phyloP scores from a whole-genome alignment of 306 rosid species.

The Pyrus bretschneideri region DNA sequence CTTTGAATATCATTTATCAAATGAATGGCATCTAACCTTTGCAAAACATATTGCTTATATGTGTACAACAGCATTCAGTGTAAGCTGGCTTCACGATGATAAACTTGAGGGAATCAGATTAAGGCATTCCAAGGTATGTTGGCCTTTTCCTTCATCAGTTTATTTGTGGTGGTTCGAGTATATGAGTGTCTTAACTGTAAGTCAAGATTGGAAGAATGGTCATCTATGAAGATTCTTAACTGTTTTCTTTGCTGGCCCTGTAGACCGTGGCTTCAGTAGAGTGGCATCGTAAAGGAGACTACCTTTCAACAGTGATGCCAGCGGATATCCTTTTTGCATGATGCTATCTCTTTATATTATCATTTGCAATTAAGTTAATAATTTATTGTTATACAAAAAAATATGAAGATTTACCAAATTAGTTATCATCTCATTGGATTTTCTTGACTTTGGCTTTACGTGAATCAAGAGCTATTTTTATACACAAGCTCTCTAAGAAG shows the following conservation, averaged over 20 bases:
- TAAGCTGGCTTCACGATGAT: slow-evolving; percentile 77
- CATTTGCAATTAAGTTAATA: background rate
- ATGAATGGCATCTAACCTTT: slow-evolving; percentile 18
- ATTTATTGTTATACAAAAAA: too few species aligned
- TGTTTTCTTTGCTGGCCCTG: slow-evolving; percentile 23
- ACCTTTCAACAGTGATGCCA: slow-evolving; percentile 84
- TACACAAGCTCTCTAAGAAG: slow-evolving; percentile 79
- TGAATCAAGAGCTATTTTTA: background rate
- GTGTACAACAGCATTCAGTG: slow-evolving; percentile 38
- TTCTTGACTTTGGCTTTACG: too few species aligned
- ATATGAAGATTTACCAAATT: too few species aligned
- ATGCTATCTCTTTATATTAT: background rate
- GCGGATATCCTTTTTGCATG: slow-evolving; percentile 73
- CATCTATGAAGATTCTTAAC: slow-evolving; percentile 5
- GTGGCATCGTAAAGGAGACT: slow-evolving; percentile 97
- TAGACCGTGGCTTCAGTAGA: slow-evolving; percentile 79
- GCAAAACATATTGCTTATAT: background rate
- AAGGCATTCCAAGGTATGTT: slow-evolving; percentile 75
- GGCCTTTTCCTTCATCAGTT: slow-evolving; percentile 3
- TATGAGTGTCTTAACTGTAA: background rate
- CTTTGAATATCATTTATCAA: slow-evolving; percentile 5
- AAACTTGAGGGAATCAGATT: slow-evolving; percentile 57
- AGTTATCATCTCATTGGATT: too few species aligned
- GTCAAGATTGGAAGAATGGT: slow-evolving; percentile 1
- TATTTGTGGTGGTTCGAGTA: background rate